Conservation (phyloP, 371 early-diverging fungal genomes). For the Mortierella sp. region DNA sequence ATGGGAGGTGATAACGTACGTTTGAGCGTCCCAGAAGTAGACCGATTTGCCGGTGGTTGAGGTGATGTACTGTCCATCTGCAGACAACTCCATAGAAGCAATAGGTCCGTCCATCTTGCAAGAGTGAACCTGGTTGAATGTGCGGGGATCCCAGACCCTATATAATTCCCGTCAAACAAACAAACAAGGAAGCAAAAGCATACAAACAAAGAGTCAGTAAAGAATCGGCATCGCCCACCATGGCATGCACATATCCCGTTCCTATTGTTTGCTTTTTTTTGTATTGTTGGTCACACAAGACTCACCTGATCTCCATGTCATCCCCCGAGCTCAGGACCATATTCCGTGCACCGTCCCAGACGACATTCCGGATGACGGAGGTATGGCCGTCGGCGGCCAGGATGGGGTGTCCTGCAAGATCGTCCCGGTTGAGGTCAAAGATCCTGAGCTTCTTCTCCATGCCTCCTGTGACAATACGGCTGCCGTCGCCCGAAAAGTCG, state of each 20-base stretch:
- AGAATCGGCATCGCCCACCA: no score
- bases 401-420: slow-evolving; percentile 59
- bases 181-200: background rate
- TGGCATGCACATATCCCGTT: no score
- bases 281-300: no score
- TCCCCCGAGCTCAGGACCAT: slow-evolving; percentile 75
- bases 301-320: slow-evolving; percentile 67
- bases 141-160: slow-evolving; percentile 82
- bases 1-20: slow-evolving; percentile 57
- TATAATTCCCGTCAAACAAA: background rate
- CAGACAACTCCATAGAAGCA: slow-evolving; percentile 77
- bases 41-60: slow-evolving; percentile 83
- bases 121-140: slow-evolving; percentile 68
- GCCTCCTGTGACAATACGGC: slow-evolving; percentile 84
- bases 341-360: slow-evolving; percentile 76
- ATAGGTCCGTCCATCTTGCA: slow-evolving; percentile 73
- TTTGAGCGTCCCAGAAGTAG: slow-evolving; percentile 79
- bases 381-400: slow-evolving; percentile 68
- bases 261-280: no score
- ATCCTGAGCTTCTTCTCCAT: slow-evolving; percentile 83
- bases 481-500: slow-evolving; percentile 78
- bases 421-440: slow-evolving; percentile 82
- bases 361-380: slow-evolving; percentile 76
- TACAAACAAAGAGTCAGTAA: background rate
- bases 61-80: slow-evolving; percentile 76